Evolutionary conservation across 371 early-diverging fungal species (phyloP).

Genomic region (Mucor plumbeus): DNA sequence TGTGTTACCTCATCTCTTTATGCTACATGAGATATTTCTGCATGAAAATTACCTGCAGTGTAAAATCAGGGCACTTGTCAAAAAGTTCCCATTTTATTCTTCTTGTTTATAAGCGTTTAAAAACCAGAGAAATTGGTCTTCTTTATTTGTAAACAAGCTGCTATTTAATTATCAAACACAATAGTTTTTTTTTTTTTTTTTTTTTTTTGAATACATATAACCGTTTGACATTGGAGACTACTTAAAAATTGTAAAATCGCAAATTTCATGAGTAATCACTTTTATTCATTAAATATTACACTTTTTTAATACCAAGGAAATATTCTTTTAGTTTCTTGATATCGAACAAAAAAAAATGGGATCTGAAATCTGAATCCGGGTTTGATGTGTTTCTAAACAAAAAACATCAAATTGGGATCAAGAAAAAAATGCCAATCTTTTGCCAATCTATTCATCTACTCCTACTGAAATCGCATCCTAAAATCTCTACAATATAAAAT

Average conservation of each 20-base stretch:
- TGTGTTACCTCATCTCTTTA: neutral
- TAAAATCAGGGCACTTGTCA: neutral
- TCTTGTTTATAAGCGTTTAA: neutral
- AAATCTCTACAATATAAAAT: neutral
- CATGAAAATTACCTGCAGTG: neutral
- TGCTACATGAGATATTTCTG: neutral
- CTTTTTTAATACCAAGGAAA: too few relatives aligned
- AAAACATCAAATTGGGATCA: neutral
- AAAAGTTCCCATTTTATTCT: neutral
- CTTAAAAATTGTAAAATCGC: too few relatives aligned
- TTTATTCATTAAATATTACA: too few relatives aligned
- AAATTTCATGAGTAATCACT: too few relatives aligned
- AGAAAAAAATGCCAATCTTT: too few relatives aligned
- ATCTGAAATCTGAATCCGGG: slow-evolving; percentile 5
- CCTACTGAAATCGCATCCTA: neutral
- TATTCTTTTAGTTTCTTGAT: too few relatives aligned
- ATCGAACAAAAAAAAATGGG: neutral
- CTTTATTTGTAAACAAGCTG: neutral
- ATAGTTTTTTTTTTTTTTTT: neutral
- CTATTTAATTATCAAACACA: neutral
- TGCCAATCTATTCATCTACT: neutral
- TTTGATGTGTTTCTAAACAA: slow-evolving; percentile 1
- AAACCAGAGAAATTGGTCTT: neutral
- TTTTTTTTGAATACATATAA: too few relatives aligned
- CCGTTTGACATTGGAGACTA: too few relatives aligned